Evolutionary conservation across 2,329 filamentous ascomycete species (phyloP).

Genomic region (Penicillium sp.): DNA sequence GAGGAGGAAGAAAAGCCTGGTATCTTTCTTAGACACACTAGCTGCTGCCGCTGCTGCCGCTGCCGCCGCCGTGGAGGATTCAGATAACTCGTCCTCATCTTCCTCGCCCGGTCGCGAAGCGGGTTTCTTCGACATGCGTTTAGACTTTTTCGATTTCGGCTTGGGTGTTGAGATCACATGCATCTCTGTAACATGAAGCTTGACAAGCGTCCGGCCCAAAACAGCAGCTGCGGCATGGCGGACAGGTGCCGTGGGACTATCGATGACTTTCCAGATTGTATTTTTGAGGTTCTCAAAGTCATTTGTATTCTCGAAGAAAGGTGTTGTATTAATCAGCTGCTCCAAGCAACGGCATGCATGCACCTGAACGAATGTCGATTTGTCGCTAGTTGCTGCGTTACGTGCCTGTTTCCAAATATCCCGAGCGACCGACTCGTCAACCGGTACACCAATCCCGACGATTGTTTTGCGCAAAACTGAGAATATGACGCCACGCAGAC

Average conservation of each 20-base stretch:
- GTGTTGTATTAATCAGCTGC: slow-evolving; percentile 63
- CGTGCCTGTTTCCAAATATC: slow-evolving; percentile 92
- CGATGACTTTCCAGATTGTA: slow-evolving; percentile 77
- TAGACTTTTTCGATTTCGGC: slow-evolving; percentile 61
- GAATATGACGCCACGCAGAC: slow-evolving; percentile 72
- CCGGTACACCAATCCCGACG: slow-evolving; percentile 65
- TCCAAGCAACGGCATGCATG: slow-evolving; percentile 74
- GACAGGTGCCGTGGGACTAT: slow-evolving; percentile 67
- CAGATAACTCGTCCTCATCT: slow-evolving; percentile 64
- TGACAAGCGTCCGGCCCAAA: slow-evolving; percentile 74
- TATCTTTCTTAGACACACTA: slow-evolving; percentile 62
- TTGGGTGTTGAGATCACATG: slow-evolving; percentile 50
- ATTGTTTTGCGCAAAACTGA: slow-evolving; percentile 68
- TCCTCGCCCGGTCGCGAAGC: slow-evolving; percentile 56
- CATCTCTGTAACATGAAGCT: slow-evolving; percentile 64
- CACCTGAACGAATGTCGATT: slow-evolving; percentile 72
- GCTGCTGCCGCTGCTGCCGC: neutral
- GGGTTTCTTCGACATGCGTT: slow-evolving; percentile 64
- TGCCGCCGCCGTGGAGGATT: slow-evolving; percentile 52
- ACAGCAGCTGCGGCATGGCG: slow-evolving; percentile 82
- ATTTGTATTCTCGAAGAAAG: slow-evolving; percentile 77
- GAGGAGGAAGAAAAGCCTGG: slow-evolving; percentile 66
- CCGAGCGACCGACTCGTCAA: slow-evolving; percentile 79
- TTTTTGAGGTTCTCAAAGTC: slow-evolving; percentile 87
- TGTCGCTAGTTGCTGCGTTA: slow-evolving; percentile 69